Base-by-base conservation (phyloP, 176 grass and related monocot species). In the Pharus latifolius region DNA sequence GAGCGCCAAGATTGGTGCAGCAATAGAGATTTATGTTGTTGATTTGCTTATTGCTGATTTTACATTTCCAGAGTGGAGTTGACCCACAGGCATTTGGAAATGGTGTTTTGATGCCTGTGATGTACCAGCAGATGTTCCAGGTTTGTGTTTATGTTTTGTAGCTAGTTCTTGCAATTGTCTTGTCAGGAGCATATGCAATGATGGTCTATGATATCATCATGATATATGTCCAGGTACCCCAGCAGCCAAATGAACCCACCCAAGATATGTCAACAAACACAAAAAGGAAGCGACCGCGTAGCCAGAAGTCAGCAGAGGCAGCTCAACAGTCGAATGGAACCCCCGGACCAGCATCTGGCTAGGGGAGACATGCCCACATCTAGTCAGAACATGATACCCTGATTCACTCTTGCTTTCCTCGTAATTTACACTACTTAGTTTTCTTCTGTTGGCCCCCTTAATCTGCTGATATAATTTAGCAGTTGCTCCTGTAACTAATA, bases 51-150 rank as follows among this genome's bases (percentile, higher is more conserved):
- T 56, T 44, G 42, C 45, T 76, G 61, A 56, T 90, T 50, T 60
- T 42, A 40, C 71, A 73, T 56, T 76, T 88, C 79, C 74, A 99
- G 95, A 91, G 86, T 53, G 78, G 84, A 41, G 86, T 91, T 91
- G 95, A 94, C 26, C 87, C 84, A n/a, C 84, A 91, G 45, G 80
- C 87, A 79, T 91, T 99, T 88, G 95, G 87, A 69, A 99, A 88
- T 81, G 88, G 88, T 50, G 84, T 88, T n/a, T 67, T 90, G 75
- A 91, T 94, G 75, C 90, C 87, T 60, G 86, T 88, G 72, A 85
- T 90, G 56, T 99, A 91, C 84, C 95, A 88, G 58, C 84, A 88
- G 65, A 84, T 94, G 81, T 77, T 91, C 51, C 87, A 99, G 90
- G 90, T 99, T 67, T 60, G 81, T 74, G 29, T 70, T 69, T 72